These are phyloP conservation scores for Debaryomyces castellii DNA, from an alignment of 805 yeast genomes.

Conservation along the genomic window DNA sequence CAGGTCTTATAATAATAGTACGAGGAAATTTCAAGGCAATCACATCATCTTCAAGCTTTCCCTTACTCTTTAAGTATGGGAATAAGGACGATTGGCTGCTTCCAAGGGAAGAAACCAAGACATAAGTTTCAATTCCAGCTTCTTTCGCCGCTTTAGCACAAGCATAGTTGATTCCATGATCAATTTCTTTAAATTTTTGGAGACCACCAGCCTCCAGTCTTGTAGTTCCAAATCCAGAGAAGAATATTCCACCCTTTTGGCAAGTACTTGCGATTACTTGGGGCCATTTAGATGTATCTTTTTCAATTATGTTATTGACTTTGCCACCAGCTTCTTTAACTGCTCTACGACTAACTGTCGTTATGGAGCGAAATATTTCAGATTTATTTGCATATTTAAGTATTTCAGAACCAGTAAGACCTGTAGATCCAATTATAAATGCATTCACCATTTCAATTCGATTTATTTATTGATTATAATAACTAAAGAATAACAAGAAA, in stretches of 20 bases:
- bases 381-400: conserved; percentile 44
- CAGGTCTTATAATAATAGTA: conserved; percentile 78
- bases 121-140: conserved; percentile 64
- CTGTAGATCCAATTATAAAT: conserved; percentile 67
- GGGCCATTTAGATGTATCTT: conserved; percentile 54
- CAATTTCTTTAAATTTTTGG: conserved; percentile 70
- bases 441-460: conserved; percentile 9
- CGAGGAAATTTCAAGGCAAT: conserved; percentile 62
- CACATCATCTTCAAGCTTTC: conserved; percentile 70
- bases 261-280: conserved; percentile 28
- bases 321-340: conserved; percentile 30
- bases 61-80: conserved; percentile 68
- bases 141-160: conserved; percentile 74
- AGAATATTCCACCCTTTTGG: conserved; percentile 40
- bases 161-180: conserved; percentile 67
- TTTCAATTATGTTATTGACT: conserved; percentile 40
- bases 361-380: conserved; percentile 35
- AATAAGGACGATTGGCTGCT: conserved; percentile 58
- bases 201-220: conserved; percentile 68
- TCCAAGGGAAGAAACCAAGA: conserved; percentile 66
- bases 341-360: conserved; percentile 53
- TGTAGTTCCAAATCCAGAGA: conserved; percentile 78
- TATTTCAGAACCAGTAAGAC: conserved; percentile 66
- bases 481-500: background rate
- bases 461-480: conserved; percentile 4